Percentiles rank a stretch among this genome's conserved stretches.
Evolutionary conservation across 495 filamentous ascomycete species (phyloP).

Genomic region (Massariosphaeria phaeospora): DNA sequence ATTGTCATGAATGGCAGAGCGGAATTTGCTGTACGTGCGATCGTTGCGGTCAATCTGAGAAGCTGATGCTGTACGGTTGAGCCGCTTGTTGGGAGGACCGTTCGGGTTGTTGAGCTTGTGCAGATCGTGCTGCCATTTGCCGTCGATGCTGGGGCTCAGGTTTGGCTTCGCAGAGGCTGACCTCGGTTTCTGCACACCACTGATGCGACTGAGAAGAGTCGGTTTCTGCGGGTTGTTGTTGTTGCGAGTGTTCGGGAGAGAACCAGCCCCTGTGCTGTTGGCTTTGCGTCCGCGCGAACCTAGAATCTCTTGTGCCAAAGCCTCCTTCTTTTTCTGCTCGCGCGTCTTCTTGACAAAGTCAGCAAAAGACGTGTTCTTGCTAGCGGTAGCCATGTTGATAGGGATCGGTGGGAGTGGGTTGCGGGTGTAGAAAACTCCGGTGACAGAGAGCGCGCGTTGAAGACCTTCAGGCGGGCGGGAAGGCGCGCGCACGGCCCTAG

Average conservation of each 20-base stretch:
- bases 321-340: conserved; percentile 28
- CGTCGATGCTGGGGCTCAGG: conserved; percentile 21
- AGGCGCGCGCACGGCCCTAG: too few species aligned
- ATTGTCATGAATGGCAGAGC: conserved; percentile 33
- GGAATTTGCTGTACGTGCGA: conserved; percentile 36
- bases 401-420: neutral
- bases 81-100: conserved; percentile 6
- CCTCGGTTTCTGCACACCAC: conserved; percentile 19
- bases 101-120: conserved; percentile 26
- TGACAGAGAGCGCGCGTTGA: neutral
- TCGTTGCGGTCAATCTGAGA: conserved; percentile 30
- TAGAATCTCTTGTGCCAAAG: conserved; percentile 33
- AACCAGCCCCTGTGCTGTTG: neutral
- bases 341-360: conserved; percentile 25
- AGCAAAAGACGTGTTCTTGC: conserved; percentile 7
- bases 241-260: conserved; percentile 4
- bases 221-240: conserved; percentile 15
- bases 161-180: conserved; percentile 29
- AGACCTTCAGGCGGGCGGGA: too few species aligned
- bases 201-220: conserved; percentile 24
- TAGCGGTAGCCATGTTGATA: neutral
- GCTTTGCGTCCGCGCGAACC: conserved; percentile 28
- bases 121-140: conserved; percentile 32
- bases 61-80: conserved; percentile 30
- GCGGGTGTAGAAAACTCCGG: neutral